These are phyloP conservation scores for Boletus subparvulus DNA, from an alignment of 768 basidiomycete species.

Conservation along the genomic window DNA sequence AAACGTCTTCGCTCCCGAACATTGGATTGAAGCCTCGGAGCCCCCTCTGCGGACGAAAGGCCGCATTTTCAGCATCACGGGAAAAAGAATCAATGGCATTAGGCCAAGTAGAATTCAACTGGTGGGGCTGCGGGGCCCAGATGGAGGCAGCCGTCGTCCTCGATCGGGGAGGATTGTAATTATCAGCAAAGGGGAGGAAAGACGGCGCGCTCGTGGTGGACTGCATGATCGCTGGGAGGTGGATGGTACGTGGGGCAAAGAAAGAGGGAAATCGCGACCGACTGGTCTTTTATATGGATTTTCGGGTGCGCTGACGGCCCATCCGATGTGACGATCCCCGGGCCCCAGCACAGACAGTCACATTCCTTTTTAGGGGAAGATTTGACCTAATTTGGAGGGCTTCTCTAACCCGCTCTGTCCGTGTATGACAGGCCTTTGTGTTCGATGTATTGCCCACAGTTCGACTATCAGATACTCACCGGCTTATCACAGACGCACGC, in stretches of 20 bases:
- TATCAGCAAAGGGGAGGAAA: slow-evolving; percentile 37
- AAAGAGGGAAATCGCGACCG: slow-evolving; percentile 37
- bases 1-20: slow-evolving; percentile 57
- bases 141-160: slow-evolving; percentile 58
- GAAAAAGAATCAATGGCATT: slow-evolving; percentile 61
- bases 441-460: slow-evolving; percentile 16
- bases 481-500: slow-evolving; percentile 6
- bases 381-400: slow-evolving; percentile 29
- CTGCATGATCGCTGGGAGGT: slow-evolving; percentile 30
- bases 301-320: slow-evolving; percentile 22
- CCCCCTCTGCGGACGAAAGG: slow-evolving; percentile 30
- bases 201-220: slow-evolving; percentile 22
- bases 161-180: slow-evolving; percentile 40
- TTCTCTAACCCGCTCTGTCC: slow-evolving; percentile 27
- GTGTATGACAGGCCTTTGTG: slow-evolving; percentile 27
- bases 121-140: slow-evolving; percentile 82
- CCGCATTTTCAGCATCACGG: slow-evolving; percentile 47
- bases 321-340: slow-evolving; percentile 35
- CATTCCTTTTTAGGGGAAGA: slow-evolving; percentile 35
- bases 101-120: slow-evolving; percentile 67
- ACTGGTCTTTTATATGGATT: slow-evolving; percentile 36
- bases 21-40: slow-evolving; percentile 21
- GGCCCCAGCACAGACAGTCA: slow-evolving; percentile 24
- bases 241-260: slow-evolving; percentile 42
- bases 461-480: slow-evolving; percentile 28